Evolutionary conservation across 805 yeast species (phyloP).

Genomic region (Pichia scutulata): DNA sequence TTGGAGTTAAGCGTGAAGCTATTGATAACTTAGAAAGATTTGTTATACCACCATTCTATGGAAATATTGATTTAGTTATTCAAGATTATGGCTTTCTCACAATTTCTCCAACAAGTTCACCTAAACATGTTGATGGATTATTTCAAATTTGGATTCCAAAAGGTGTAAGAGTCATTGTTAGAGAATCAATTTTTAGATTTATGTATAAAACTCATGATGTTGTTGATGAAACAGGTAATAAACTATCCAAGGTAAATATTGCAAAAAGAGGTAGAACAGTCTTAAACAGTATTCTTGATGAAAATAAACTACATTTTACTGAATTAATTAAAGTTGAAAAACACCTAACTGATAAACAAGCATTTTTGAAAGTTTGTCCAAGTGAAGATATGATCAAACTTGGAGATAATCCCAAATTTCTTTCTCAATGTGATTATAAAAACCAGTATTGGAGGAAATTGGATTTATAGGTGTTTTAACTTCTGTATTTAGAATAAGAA

Average conservation of each 20-base stretch:
- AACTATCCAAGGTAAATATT: slow-evolving; percentile 12
- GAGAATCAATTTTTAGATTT: slow-evolving; percentile 30
- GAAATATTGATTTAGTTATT: slow-evolving; percentile 57
- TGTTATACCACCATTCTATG: slow-evolving; percentile 64
- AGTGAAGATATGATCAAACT: slow-evolving; percentile 1
- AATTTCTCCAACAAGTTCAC: slow-evolving; percentile 49
- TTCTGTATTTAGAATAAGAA: no score
- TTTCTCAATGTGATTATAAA: slow-evolving; percentile 18
- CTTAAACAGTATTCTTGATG: slow-evolving; percentile 13
- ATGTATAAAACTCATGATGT: slow-evolving; percentile 19
- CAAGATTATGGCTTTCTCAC: slow-evolving; percentile 58
- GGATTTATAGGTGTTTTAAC: not conserved
- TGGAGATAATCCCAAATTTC: not conserved
- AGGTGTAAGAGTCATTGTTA: slow-evolving; percentile 44
- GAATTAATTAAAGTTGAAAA: slow-evolving; percentile 16
- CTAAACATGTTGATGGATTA: slow-evolving; percentile 20
- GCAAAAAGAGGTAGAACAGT: slow-evolving; percentile 8
- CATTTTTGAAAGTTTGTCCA: slow-evolving; percentile 13
- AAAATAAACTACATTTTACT: slow-evolving; percentile 17
- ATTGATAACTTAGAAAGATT: slow-evolving; percentile 33
- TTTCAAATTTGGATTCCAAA: slow-evolving; percentile 48
- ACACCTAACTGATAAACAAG: slow-evolving; percentile 10
- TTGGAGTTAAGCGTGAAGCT: slow-evolving; percentile 19
- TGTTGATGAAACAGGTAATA: slow-evolving; percentile 13
- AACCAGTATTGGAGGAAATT: slow-evolving; percentile 20